Percentiles rank a stretch among this genome's conserved stretches.
Evolutionary conservation across 768 basidiomycete genomes (phyloP).

Genomic region (Hygrophoropsis aurantiaca): DNA sequence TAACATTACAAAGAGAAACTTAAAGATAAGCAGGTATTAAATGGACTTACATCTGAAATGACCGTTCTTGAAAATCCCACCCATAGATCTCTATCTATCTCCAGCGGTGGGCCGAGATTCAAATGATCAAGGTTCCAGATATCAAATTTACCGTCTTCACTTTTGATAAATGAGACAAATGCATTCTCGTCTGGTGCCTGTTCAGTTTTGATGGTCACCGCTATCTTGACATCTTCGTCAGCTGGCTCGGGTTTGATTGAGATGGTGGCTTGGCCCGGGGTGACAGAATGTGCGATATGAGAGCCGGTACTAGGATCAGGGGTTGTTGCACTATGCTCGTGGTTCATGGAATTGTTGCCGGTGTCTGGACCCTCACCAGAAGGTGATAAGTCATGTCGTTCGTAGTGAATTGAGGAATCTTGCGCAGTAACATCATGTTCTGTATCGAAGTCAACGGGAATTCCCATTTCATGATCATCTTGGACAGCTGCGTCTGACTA

Average conservation of each 20-base stretch:
- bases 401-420: too few species aligned
- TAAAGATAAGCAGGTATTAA: background rate
- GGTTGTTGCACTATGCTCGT: too few species aligned
- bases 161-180: slow-evolving; percentile 2
- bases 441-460: too few species aligned
- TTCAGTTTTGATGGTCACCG: slow-evolving; percentile 8
- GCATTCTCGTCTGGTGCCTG: background rate
- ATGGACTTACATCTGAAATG: slow-evolving; percentile 11
- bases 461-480: too few species aligned
- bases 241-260: slow-evolving; percentile 1
- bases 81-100: slow-evolving; percentile 5
- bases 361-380: too few species aligned
- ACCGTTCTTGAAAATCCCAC: slow-evolving; percentile 14
- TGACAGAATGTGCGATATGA: background rate
- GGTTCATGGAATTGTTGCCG: too few species aligned
- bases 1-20: too few species aligned
- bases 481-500: too few species aligned
- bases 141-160: slow-evolving; percentile 8
- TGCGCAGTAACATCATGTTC: too few species aligned
- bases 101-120: slow-evolving; percentile 7
- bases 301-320: background rate
- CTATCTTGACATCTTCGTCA: background rate
- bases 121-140: slow-evolving; percentile 8
- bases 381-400: too few species aligned
- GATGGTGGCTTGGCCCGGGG: background rate